Evolutionary conservation across 169 alveolate species (phyloP).

Genomic region (Eimeria sp.): DNA sequence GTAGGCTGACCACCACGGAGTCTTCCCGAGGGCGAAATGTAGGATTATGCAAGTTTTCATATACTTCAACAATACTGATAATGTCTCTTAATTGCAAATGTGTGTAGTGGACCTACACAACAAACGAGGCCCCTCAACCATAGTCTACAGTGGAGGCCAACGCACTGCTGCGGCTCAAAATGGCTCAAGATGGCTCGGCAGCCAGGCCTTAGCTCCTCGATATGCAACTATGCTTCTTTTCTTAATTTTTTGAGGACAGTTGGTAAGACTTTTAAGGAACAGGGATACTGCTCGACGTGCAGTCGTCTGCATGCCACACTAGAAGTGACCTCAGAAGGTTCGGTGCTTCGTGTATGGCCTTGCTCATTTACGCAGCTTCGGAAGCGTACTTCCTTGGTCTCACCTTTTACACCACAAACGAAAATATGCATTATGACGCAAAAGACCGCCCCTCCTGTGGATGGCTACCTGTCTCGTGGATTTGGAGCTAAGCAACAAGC

Average conservation of each 20-base stretch:
- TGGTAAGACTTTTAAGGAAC: background rate
- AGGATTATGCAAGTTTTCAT: background rate
- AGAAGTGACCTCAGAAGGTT: conserved; percentile 21
- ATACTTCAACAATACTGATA: background rate
- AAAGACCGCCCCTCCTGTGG: background rate
- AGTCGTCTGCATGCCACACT: background rate
- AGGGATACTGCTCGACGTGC: background rate
- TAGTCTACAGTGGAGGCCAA: conserved; percentile 8
- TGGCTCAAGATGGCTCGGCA: background rate
- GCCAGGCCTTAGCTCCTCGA: background rate
- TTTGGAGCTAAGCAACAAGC: background rate
- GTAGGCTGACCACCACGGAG: background rate
- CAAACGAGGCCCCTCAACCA: background rate
- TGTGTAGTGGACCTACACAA: background rate
- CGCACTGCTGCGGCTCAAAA: background rate
- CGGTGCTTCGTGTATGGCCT: background rate
- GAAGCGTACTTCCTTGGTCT: background rate
- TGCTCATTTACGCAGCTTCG: background rate
- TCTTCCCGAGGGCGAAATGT: background rate
- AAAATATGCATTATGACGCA: background rate
- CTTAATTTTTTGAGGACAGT: background rate
- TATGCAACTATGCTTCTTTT: background rate
- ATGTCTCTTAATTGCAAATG: background rate
- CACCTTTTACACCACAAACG: background rate
- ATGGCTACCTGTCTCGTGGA: background rate